These are phyloP conservation scores for Lignosus rhinocerotis DNA, from an alignment of 1,284 basidiomycete genomes.

Conservation along the genomic window DNA sequence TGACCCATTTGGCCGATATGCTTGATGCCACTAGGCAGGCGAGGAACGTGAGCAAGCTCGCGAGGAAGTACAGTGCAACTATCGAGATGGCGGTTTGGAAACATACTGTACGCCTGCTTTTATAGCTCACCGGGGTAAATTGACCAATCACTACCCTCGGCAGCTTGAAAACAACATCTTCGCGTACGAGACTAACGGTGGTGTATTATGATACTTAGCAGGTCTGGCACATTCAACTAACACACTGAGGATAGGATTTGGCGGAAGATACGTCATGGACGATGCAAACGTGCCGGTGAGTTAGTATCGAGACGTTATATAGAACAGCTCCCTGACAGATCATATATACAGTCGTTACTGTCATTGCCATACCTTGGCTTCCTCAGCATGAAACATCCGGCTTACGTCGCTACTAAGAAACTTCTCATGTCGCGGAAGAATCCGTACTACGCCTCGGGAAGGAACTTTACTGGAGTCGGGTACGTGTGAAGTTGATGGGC, in stretches of 20 bases:
- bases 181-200: constrained; percentile 78
- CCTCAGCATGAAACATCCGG: constrained; percentile 54
- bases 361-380: constrained; percentile 80
- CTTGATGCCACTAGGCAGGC: constrained; percentile 52
- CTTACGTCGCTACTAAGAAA: constrained; percentile 63
- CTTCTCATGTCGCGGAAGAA: constrained; percentile 62
- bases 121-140: neutral
- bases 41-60: constrained; percentile 51
- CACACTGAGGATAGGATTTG: constrained; percentile 46
- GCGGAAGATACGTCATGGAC: constrained; percentile 75
- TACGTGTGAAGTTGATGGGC: constrained; percentile 34
- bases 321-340: neutral
- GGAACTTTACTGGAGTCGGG: constrained; percentile 68
- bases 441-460: constrained; percentile 69
- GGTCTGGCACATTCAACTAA: neutral
- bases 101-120: constrained; percentile 48
- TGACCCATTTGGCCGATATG: constrained; percentile 58
- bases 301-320: constrained; percentile 8
- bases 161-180: constrained; percentile 57
- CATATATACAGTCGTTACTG: constrained; percentile 55
- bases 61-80: constrained; percentile 58
- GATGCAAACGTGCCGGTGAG: constrained; percentile 80
- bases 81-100: constrained; percentile 67
- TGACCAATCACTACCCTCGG: neutral
- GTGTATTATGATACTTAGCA: neutral